Base-by-base conservation (phyloP, 192 early-diverging fungal genomes). In the Backusella luteola region DNA sequence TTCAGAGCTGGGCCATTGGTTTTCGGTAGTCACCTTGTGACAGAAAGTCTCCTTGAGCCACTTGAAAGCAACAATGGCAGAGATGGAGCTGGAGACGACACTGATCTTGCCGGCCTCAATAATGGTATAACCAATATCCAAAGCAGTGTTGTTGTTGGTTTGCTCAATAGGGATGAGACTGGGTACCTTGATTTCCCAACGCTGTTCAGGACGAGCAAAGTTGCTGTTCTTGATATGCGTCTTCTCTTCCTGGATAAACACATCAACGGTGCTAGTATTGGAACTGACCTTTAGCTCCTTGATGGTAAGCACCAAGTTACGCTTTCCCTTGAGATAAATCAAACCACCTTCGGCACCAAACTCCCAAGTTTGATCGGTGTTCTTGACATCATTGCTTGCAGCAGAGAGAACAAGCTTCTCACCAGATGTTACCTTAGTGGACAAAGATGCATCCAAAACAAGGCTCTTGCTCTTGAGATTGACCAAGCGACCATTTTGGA, bases 401-500 rank as follows among this genome's bases (percentile, higher is more conserved):
- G 36, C 36, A 29, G 53, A 52, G 0, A 77, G 53, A 56, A 49
- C 49, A 26, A 79, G 73, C 11, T 69, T 66, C 7, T 79, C 73
- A 75, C 78, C 78, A 59, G 78, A 42, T 1, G 26, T 68, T 5
- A 71, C 67, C 29, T 35, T 35, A 26, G 23, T 15, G 8, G 69
- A 35, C 19, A 34, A 17, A 15, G 66, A 26, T n/a, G 41, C 80
- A 76, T 77, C 71, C 34, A 81, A 12, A 23, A 66, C 75, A 34
- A 81, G 44, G n/a, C 32, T 52, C 11, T 74, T 34, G 32, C 72
- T 59, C 75, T 81, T 81, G 3, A 81, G 39, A 34, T 81, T 81
- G 8, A 74, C 53, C 6, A 81, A n/a, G 23, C 44, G 41, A 14
- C 75, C 76, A 34, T 77, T 52, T 4, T 66, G 68, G 72, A 67